Evolutionary conservation across 768 basidiomycete genomes (phyloP).

Genomic region (Tulasnella sp.): DNA sequence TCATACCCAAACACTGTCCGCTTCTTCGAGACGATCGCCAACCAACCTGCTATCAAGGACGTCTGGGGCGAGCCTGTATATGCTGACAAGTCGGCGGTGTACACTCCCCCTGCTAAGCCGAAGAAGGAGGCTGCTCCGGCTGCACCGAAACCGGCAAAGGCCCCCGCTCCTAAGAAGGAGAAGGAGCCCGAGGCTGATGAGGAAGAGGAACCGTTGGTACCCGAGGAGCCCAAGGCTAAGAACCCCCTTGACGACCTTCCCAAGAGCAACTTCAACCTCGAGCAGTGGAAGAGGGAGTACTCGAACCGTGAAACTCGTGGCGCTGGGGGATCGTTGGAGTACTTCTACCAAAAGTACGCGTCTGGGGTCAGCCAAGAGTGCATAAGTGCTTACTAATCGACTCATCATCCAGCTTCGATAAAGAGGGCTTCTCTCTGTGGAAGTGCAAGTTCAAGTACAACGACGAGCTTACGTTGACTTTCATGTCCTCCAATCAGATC

Average conservation of each 20-base stretch:
- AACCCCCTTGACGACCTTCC: too few species aligned
- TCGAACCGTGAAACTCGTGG: slow-evolving; percentile 94
- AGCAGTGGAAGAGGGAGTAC: slow-evolving; percentile 96
- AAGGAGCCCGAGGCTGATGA: too few species aligned
- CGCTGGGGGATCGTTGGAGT: too few species aligned
- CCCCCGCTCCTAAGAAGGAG: too few species aligned
- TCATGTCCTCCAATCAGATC: slow-evolving; percentile 93
- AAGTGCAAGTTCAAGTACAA: slow-evolving; percentile 96
- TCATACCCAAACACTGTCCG: slow-evolving; percentile 71
- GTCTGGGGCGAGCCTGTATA: slow-evolving; percentile 51
- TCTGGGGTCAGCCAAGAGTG: background rate
- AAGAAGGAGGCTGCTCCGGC: slow-evolving; percentile 9
- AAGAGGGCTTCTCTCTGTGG: slow-evolving; percentile 82
- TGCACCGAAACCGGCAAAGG: slow-evolving; percentile 26
- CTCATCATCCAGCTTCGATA: slow-evolving; percentile 53
- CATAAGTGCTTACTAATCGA: background rate
- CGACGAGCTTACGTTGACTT: slow-evolving; percentile 78
- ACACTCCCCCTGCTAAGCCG: slow-evolving; percentile 51
- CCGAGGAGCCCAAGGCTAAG: slow-evolving; percentile 80
- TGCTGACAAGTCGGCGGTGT: slow-evolving; percentile 59
- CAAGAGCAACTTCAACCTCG: too few species aligned
- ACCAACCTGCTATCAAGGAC: slow-evolving; percentile 65
- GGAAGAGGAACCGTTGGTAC: too few species aligned
- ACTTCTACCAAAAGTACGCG: slow-evolving; percentile 81
- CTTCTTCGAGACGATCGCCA: slow-evolving; percentile 73